These are phyloP conservation scores for Spergularia azorica DNA, from an alignment of 179 eudicot genomes.

Conservation along the genomic window DNA sequence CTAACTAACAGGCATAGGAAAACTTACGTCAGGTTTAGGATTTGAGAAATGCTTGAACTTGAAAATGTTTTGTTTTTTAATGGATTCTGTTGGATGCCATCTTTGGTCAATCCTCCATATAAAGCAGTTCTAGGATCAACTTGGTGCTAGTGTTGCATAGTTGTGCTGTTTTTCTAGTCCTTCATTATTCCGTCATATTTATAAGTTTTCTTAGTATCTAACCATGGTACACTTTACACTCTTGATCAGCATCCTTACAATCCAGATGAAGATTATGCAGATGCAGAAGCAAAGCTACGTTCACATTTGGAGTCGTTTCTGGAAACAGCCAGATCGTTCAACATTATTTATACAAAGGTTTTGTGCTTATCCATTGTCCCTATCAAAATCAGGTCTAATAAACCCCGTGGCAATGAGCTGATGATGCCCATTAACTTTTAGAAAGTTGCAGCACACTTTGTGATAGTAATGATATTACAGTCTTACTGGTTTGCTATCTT, in stretches of 20 bases:
- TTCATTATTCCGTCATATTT: neutral
- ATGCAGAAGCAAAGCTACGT: constrained; percentile 73
- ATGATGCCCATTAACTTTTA: neutral
- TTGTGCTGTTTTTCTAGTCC: neutral
- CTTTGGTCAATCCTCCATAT: neutral
- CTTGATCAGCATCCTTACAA: constrained; percentile 70
- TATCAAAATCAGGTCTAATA: too few species aligned
- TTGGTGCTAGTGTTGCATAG: constrained; percentile 10
- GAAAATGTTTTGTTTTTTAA: too few species aligned
- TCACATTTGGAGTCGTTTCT: constrained; percentile 87
- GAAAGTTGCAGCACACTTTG: neutral
- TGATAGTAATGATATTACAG: neutral
- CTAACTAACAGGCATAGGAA: neutral
- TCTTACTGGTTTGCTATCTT: neutral
- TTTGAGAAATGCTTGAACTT: neutral
- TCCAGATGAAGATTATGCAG: constrained; percentile 92
- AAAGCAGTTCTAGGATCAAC: neutral
- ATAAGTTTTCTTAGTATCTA: neutral
- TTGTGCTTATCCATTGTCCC: neutral
- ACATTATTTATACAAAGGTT: constrained; percentile 93
- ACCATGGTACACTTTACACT: neutral
- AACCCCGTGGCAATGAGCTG: neutral
- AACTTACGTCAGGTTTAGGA: neutral
- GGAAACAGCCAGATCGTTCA: constrained; percentile 93
- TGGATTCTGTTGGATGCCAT: neutral